phyloP scores from a whole-genome alignment of 2,329 filamentous ascomycete species.

The Xylariaceae sp. region DNA sequence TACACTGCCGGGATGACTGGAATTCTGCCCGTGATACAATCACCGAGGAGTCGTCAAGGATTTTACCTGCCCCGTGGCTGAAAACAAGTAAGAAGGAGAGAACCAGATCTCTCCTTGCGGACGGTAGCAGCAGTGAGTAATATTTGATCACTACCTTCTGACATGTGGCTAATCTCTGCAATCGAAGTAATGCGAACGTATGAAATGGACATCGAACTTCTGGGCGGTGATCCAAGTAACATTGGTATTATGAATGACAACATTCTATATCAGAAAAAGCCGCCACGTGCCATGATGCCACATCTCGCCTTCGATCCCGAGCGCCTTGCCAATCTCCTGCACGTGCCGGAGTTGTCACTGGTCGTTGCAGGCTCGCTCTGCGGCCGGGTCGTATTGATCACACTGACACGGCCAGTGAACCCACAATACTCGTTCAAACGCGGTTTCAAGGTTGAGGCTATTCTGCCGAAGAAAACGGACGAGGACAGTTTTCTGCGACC shows the following conservation, averaged over 20 bases:
- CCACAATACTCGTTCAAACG: conserved; percentile 33
- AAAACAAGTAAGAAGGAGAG: background rate
- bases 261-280: conserved; percentile 26
- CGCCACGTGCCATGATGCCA: conserved; percentile 28
- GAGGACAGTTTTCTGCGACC: conserved; percentile 44
- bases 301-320: conserved; percentile 30
- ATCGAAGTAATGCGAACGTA: conserved; percentile 45
- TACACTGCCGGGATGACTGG: background rate
- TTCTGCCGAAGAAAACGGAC: conserved; percentile 45
- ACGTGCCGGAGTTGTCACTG: conserved; percentile 67
- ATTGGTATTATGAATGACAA: conserved; percentile 35
- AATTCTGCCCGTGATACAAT: background rate
- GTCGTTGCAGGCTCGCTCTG: conserved; percentile 63
- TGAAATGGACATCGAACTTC: conserved; percentile 46
- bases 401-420: conserved; percentile 48
- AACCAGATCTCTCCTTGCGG: background rate
- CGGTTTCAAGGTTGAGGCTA: conserved; percentile 51
- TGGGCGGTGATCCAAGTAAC: conserved; percentile 28
- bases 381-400: conserved; percentile 60
- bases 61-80: too few relatives aligned
- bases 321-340: conserved; percentile 58
- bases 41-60: background rate
- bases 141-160: too few relatives aligned
- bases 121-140: conserved; percentile 16
- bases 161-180: conserved; percentile 21